phyloP scores from a whole-genome alignment of 2,329 filamentous ascomycete genomes.

The Coniochaeta pulveracea region DNA sequence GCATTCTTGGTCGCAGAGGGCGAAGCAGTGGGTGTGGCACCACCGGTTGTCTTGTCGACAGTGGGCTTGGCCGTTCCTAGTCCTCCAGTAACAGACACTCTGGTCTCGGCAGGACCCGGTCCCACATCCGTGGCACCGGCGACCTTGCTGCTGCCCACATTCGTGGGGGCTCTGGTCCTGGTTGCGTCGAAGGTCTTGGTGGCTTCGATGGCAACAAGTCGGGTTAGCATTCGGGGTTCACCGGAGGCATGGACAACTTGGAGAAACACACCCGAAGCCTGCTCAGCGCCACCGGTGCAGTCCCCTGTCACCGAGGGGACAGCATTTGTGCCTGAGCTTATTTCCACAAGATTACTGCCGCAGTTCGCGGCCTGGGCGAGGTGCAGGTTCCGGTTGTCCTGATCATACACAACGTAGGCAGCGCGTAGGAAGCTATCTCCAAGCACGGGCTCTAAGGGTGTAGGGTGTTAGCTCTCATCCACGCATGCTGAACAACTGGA shows the following conservation, averaged over 20 bases:
- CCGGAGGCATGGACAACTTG: neutral
- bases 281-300: neutral
- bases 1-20: neutral
- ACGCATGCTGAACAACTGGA: constrained; percentile 5
- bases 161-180: neutral
- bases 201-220: neutral
- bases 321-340: constrained; percentile 1
- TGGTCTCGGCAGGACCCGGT: neutral
- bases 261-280: neutral
- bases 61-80: neutral
- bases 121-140: neutral
- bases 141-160: neutral
- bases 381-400: constrained; percentile 22
- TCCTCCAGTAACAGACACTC: constrained; percentile 1
- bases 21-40: neutral
- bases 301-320: constrained; percentile 2
- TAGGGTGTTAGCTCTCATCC: neutral
- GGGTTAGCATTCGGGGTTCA: neutral
- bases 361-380: constrained; percentile 4
- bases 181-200: constrained; percentile 1
- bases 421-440: constrained; percentile 30
- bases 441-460: constrained; percentile 19
- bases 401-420: constrained; percentile 34
- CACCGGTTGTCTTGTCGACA: neutral
- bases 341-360: constrained; percentile 2